Base-by-base conservation (phyloP, 768 basidiomycete genomes). In the Suillus variegatus region DNA sequence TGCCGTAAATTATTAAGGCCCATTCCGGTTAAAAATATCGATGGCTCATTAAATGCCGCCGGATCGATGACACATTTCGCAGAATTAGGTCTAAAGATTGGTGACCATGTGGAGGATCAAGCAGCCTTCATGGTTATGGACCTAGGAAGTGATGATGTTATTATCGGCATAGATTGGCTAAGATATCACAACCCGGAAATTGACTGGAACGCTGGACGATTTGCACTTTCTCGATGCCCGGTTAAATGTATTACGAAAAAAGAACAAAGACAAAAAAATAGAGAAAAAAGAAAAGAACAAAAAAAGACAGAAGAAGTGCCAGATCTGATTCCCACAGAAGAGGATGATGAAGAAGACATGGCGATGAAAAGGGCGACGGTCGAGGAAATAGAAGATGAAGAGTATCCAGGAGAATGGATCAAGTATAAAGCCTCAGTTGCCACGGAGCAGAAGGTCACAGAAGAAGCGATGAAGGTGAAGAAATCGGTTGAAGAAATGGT, bases 291-390 rank as follows among this genome's bases (percentile, higher is more conserved):
- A 10, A 46, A 20, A 46, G 4, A 0, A 9, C 44, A 46, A 46
- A 46, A 46, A 2, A 46, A 28, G 20, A 6, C 6, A 16, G 41
- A 43, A 1, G 18, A 20, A 3, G 20, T 46, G 1, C 44, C 44
- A 9, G 44, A 46, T n/a, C 20, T 46, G 0, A 46, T 46, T 46
- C 44, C 44, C 1, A 46, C 4, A 2, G 40, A 41, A 20, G 43
- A 44, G 2, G 46, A 47, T 0, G 46, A 47, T 0, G 12, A 47
- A 22, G 46, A 47, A 12, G n/a, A 46, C 0, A 3, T 10, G 20
- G 0, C 0, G 4, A 9, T 0, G 9, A 47, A 6, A 4, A 47
- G 9, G n/a, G 12, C 10, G 2, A 12, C 1, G 5, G 10, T 22
- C 2, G 46, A 47, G 10, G 46, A 47, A 22, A 3, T 47, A 4